These are phyloP conservation scores for Delphinella strobiligena DNA, from an alignment of 2,329 filamentous ascomycete genomes.

Conservation along the genomic window DNA sequence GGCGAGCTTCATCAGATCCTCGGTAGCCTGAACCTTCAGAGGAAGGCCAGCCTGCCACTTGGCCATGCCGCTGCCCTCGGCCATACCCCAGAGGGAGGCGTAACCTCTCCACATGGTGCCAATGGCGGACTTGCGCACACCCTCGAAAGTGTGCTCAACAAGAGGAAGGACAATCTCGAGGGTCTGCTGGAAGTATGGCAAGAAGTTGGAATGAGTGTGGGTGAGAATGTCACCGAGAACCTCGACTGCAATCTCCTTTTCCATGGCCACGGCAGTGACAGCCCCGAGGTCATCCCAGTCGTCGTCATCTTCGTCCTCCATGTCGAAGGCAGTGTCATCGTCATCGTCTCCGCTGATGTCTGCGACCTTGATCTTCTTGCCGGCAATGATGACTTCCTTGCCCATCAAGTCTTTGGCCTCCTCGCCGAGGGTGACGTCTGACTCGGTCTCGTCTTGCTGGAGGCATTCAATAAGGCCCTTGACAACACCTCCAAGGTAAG, in stretches of 20 bases:
- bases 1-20: conserved; percentile 72
- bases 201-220: conserved; percentile 66
- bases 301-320: conserved; percentile 63
- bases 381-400: conserved; percentile 63
- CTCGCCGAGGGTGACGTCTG: conserved; percentile 64
- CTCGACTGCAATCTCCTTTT: conserved; percentile 96
- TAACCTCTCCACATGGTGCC: conserved; percentile 90
- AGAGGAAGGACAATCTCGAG: conserved; percentile 71
- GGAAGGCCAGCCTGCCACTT: conserved; percentile 89
- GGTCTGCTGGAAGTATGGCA: conserved; percentile 81
- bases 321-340: conserved; percentile 48
- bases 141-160: conserved; percentile 81
- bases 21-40: conserved; percentile 64
- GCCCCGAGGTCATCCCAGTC: conserved; percentile 76
- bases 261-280: conserved; percentile 78
- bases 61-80: conserved; percentile 61
- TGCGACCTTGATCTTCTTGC: conserved; percentile 77
- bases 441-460: conserved; percentile 75
- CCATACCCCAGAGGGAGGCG: conserved; percentile 77
- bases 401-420: conserved; percentile 63
- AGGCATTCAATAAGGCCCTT: conserved; percentile 74
- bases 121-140: conserved; percentile 82
- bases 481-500: conserved; percentile 67
- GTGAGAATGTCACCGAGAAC: conserved; percentile 87
- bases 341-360: conserved; percentile 45